Conservation (phyloP, 2,329 filamentous ascomycete genomes). For the Alternaria conjuncta region DNA sequence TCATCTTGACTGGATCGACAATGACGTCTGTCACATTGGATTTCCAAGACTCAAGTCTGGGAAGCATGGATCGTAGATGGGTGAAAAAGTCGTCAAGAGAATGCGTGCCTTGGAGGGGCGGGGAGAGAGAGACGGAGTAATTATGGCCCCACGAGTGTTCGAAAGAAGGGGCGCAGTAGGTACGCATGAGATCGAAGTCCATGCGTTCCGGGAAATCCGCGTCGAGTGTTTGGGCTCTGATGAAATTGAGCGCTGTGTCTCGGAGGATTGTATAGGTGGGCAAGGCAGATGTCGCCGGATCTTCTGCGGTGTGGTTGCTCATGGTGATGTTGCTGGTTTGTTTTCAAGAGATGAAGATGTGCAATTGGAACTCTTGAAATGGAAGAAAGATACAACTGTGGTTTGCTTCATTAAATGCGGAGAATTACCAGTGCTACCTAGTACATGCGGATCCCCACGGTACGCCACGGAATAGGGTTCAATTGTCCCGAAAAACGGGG, state of each 20-base stretch:
- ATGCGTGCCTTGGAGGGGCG: constrained; percentile 23
- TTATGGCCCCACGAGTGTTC: constrained; percentile 40
- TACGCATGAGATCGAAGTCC: constrained; percentile 22
- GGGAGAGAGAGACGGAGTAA: constrained; percentile 30
- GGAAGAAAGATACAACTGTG: background rate
- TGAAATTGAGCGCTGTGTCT: constrained; percentile 23
- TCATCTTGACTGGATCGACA: constrained; percentile 34
- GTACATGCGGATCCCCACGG: background rate
- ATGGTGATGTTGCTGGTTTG: background rate
- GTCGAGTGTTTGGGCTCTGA: constrained; percentile 17
- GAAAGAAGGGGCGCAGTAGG: constrained; percentile 24
- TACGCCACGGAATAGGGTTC: background rate
- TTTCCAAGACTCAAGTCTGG: constrained; percentile 29
- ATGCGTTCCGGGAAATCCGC: constrained; percentile 5
- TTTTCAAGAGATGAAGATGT: background rate
- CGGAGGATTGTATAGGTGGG: constrained; percentile 19
- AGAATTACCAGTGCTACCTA: background rate
- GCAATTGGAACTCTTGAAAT: background rate
- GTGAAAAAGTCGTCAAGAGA: constrained; percentile 26
- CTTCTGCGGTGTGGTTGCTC: background rate
- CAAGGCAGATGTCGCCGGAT: background rate
- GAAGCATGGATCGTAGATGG: constrained; percentile 30
- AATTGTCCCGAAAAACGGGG: background rate
- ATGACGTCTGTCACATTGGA: constrained; percentile 24
- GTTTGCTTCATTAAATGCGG: background rate